Percentiles rank a stretch among this genome's conserved stretches.
Conservation (phyloP, 495 filamentous ascomycete species). For the Podospora didyma region DNA sequence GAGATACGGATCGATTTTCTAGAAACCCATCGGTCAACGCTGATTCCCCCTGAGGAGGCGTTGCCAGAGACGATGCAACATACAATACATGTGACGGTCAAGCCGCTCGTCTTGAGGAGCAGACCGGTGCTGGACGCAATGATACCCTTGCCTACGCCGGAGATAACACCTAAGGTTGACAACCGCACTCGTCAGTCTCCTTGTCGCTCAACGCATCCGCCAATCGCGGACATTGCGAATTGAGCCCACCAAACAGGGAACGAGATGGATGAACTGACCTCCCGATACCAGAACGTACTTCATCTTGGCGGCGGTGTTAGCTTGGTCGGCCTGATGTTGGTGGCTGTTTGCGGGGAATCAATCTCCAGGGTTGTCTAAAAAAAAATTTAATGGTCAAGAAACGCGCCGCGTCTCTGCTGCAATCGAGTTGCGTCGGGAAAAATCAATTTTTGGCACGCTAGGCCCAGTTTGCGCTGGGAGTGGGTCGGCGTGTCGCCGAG, state of each 20-base stretch:
- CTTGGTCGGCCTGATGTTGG: background rate
- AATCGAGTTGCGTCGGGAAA: too few relatives aligned
- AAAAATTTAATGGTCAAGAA: too few relatives aligned
- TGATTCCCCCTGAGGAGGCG: background rate
- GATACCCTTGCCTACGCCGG: conserved; percentile 30
- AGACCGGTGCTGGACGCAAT: conserved; percentile 25
- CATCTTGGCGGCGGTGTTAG: conserved; percentile 47
- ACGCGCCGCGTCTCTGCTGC: too few relatives aligned
- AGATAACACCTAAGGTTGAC: conserved; percentile 7
- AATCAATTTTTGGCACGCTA: too few relatives aligned
- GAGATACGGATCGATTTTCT: conserved; percentile 83
- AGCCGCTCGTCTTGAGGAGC: conserved; percentile 78
- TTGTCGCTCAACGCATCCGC: background rate
- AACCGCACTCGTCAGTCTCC: background rate
- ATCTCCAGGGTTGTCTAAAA: background rate
- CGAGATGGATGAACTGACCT: conserved; percentile 33
- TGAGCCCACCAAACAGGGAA: background rate
- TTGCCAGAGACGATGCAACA: background rate
- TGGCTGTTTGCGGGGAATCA: background rate
- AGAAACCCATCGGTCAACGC: background rate
- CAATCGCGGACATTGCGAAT: too few relatives aligned
- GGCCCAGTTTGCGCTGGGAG: too few relatives aligned
- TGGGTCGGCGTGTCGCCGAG: too few relatives aligned
- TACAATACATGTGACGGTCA: conserved; percentile 43
- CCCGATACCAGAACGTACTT: conserved; percentile 83